phyloP scores from a whole-genome alignment of 352 stramenopile genomes.

The Blastocystis sp. region DNA sequence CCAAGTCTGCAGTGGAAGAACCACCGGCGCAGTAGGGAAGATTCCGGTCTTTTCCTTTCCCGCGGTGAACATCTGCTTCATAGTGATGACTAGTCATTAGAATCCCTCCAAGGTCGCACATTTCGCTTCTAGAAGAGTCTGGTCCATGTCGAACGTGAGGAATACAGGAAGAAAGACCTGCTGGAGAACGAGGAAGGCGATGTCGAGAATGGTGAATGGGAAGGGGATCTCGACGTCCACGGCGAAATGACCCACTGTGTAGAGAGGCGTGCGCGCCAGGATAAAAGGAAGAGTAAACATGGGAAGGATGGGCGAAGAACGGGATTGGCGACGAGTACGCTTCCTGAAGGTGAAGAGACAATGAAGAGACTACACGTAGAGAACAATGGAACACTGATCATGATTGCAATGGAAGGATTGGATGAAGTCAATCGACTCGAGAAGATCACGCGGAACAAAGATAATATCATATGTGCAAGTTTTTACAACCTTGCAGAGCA shows the following conservation, averaged over 20 bases:
- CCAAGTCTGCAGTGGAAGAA: neutral
- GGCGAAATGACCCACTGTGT: neutral
- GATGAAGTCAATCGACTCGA: neutral
- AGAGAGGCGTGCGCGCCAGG: neutral
- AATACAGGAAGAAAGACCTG: constrained; percentile 3
- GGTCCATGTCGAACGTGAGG: neutral
- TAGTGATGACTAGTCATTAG: neutral
- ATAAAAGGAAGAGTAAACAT: neutral
- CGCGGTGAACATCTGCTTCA: neutral
- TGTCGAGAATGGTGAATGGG: constrained; percentile 33
- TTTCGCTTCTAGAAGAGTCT: neutral
- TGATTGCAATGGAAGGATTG: neutral
- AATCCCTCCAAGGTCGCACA: neutral
- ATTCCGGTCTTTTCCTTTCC: neutral
- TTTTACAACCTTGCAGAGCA: neutral
- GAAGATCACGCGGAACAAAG: neutral
- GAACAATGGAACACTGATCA: neutral
- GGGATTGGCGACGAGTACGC: neutral
- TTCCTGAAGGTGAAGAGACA: neutral
- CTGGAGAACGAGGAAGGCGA: neutral
- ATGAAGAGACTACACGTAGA: neutral
- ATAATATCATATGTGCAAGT: constrained; percentile 5
- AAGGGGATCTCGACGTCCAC: neutral
- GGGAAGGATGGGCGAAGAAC: neutral
- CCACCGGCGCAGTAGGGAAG: neutral